Evolutionary conservation across 495 filamentous ascomycete species (phyloP), one percentile per base, ranked within the genome.

Genomic region (Copromyces sp.): DNA sequence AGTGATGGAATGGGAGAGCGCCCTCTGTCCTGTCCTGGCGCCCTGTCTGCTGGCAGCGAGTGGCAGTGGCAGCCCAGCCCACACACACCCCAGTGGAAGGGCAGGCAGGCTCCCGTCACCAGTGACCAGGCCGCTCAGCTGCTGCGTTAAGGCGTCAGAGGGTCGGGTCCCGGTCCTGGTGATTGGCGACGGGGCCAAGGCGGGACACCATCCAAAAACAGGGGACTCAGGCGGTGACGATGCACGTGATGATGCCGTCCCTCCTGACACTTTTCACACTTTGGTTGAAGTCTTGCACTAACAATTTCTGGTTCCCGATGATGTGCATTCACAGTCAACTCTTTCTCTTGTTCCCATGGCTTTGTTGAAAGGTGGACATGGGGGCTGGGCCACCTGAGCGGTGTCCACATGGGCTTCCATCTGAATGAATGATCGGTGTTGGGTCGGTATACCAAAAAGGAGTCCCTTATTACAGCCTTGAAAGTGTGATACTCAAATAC

Each of bases 111-210:
- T n/a, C n/a, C n/a, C n/a, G 24, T 24, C n/a, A 47, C n/a, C n/a
- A 32, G 47, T 59, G 47, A 47, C 44, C 44, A 45, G 44, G 44
- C 44, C 44, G 44, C 44, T 59, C 53, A 74, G 61, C 79, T 79
- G 61, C 79, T 79, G 79, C 78, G 78, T 80, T 78, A 80, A 74
- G 79, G 75, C 73, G 77, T 75, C 77, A 76, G 75, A 76, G 73
- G 73, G 71, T 72, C 41, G 73, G 73, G 71, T 72, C 41, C 44
- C 73, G 77, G 68, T 69, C 69, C 72, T 42, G 69, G 69, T 74
- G 72, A 75, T 73, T 74, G 71, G 72, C 53, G 24, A 61, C 53
- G 5, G 4, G 29, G 53, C 53, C 53, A 61, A 61, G 53, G 53
- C 53, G 53, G 53, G 53, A 61, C 53, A 61, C 11, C 53, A 61